Base-by-base conservation (phyloP, 495 filamentous ascomycete genomes). In the Aspergillus indologenus region DNA sequence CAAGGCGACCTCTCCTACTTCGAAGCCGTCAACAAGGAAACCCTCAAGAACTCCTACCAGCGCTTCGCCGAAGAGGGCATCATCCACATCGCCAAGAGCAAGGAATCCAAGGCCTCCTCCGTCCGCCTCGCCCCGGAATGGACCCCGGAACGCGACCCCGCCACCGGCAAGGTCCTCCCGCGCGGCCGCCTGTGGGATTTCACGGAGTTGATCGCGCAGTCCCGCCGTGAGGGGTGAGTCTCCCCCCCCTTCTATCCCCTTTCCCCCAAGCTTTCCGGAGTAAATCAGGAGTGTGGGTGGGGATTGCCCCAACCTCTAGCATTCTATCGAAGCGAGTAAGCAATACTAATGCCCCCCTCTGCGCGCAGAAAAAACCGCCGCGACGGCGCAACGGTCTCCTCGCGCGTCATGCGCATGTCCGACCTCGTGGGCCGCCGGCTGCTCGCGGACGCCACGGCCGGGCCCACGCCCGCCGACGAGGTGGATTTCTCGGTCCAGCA, bases 11-110 rank as follows among this genome's bases (percentile, higher is more conserved):
- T 98, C 23, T 90, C 86, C 21, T 98, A 98, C 70, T 96, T 96
- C 63, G 94, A 98, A 74, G 91, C 94, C 7, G 94, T 98, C 61
- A 98, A 98, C 78, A 96, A 96, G 57, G 92, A 98, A 69, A 92
- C 91, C 1, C 84, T 98, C 53, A 95, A 92, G 61, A 98, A 98
- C 69, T 87, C 90, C 2, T 96, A 90, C 72, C 80, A 86, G 59
- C 86, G 90, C 21, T 96, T 95, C 71, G 85, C 90, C 59, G 91
- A 96, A 66, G 92, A 96, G 63, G 91, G 91, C 17, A 96, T 97
- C 56, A 81, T 97, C 61, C 73, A 88, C 7, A 78, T 91, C 40
- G 76, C 84, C 17, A 89, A 86, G 66, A 81, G 79, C 60, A 86
- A 83, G 62, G 79, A 78, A 45, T 63, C 71, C 0, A 85, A 86